Base-by-base conservation (phyloP, 1,139 yeast genomes). In the Pichia sp. region DNA sequence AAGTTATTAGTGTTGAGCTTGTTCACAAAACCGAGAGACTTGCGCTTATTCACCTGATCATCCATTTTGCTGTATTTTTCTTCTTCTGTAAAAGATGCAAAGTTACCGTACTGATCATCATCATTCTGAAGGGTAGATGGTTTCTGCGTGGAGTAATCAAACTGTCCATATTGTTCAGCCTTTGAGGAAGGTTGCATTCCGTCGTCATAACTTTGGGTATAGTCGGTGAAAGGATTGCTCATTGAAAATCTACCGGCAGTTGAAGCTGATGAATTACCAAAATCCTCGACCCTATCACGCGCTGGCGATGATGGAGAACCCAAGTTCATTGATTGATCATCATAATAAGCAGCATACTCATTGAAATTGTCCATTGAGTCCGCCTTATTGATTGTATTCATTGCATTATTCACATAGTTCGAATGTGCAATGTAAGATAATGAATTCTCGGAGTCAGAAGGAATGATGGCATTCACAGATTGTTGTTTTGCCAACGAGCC, bases 401-500 rank as follows among this genome's bases (percentile, higher is more conserved):
- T 3, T 25, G 8, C 18, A 15, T 15, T 25, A 25, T 25, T 25
- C 6, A 25, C 27, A 25, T 22, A 22, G 17, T 21, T 29, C 9
- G 14, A 28, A 10, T 29, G 18, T 10, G 28, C 30, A 30, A 30
- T 29, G 12, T 30, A 30, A 12, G 39, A 33, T 28, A 44, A 18
- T 5, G 48, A 45, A 29, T 40, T 41, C 16, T 45, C 48, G 10
- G 48, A 45, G 31, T 45, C 48, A 11, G 48, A 42, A 22, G 40
- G 45, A 15, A 39, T 39, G 22, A 44, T 33, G 5, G 38, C 12
- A 24, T 33, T 21, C 17, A 33, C 39, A 8, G 43, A 29, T 15
- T 27, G 28, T 22, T 34, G 34, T 12, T 42, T 38, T 6, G 41
- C 40, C 15, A 51, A 32, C 9, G 56, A 50, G 10, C 51, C 55